These are phyloP conservation scores for Coprinopsis strossmayeri DNA, from an alignment of 768 basidiomycete genomes.

Conservation along the genomic window DNA sequence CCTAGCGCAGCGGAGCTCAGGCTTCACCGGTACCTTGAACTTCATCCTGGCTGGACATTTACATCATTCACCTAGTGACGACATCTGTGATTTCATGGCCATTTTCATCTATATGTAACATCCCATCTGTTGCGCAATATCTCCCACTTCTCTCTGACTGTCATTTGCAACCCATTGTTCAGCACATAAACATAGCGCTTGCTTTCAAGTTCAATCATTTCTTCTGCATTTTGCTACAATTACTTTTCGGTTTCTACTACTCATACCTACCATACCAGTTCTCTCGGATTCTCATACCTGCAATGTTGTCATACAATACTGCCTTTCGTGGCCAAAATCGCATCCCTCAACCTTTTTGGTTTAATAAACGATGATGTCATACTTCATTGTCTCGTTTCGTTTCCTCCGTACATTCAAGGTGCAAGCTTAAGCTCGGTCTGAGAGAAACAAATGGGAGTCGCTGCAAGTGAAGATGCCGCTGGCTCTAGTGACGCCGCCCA, in stretches of 20 bases:
- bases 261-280: not conserved
- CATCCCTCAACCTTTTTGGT: too few species aligned
- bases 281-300: not conserved
- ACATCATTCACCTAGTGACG: conserved; percentile 47
- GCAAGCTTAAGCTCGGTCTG: too few species aligned
- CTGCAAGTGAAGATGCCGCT: too few species aligned
- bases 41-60: conserved; percentile 73
- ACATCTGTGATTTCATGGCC: conserved; percentile 13
- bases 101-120: conserved; percentile 9
- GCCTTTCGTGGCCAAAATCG: too few species aligned
- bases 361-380: too few species aligned
- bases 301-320: not conserved
- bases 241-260: not conserved
- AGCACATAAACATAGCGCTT: not conserved
- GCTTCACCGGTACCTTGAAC: conserved; percentile 69
- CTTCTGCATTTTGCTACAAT: not conserved
- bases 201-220: conserved; percentile 3
- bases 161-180: conserved; percentile 10
- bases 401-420: too few species aligned
- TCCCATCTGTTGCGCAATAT: not conserved
- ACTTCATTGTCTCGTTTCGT: too few species aligned
- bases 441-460: too few species aligned
- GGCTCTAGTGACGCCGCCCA: conserved; percentile 11
- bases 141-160: conserved; percentile 6
- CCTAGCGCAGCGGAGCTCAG: conserved; percentile 75